Conservation (phyloP, 441 rosid species). For the Viola pubescens region DNA sequence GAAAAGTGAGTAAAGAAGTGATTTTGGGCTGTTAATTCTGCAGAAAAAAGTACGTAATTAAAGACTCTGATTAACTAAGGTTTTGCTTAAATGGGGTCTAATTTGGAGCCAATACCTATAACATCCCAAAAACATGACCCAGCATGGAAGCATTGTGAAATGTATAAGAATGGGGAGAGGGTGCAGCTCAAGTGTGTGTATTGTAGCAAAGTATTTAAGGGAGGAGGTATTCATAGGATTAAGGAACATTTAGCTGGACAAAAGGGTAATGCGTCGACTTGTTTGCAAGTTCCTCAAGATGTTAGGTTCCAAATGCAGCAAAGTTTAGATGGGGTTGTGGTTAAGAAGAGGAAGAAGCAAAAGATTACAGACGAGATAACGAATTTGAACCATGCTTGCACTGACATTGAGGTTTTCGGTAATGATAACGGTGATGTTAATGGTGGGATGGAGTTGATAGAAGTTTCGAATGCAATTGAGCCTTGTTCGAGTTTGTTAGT, state of each 20-base stretch:
- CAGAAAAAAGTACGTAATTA: too few relatives aligned
- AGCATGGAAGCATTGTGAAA: constrained; percentile 83
- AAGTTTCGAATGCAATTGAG: constrained; percentile 24
- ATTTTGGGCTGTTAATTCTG: too few relatives aligned
- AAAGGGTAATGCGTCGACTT: constrained; percentile 81
- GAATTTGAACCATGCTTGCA: constrained; percentile 22
- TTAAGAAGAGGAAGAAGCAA: constrained; percentile 57
- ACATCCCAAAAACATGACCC: constrained; percentile 79
- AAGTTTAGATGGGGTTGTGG: constrained; percentile 61
- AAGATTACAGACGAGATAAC: constrained; percentile 35
- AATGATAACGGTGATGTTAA: constrained; percentile 27
- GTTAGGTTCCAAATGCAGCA: constrained; percentile 53
- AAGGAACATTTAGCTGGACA: constrained; percentile 88
- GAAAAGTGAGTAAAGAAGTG: neutral
- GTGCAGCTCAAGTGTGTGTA: constrained; percentile 67
- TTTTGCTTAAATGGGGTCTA: constrained; percentile 32
- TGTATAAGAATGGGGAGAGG: constrained; percentile 66
- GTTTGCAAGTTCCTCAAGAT: constrained; percentile 56
- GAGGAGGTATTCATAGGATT: constrained; percentile 90
- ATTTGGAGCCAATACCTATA: constrained; percentile 53
- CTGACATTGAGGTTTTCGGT: constrained; percentile 28
- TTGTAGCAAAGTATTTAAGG: constrained; percentile 67
- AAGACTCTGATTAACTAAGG: neutral
- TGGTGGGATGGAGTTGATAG: constrained; percentile 29
- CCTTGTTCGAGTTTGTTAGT: constrained; percentile 28